Percentiles rank a stretch among this genome's conserved stretches.
Conservation (phyloP, 2,329 filamentous ascomycete genomes). For the Stagonosporopsis tanaceti region DNA sequence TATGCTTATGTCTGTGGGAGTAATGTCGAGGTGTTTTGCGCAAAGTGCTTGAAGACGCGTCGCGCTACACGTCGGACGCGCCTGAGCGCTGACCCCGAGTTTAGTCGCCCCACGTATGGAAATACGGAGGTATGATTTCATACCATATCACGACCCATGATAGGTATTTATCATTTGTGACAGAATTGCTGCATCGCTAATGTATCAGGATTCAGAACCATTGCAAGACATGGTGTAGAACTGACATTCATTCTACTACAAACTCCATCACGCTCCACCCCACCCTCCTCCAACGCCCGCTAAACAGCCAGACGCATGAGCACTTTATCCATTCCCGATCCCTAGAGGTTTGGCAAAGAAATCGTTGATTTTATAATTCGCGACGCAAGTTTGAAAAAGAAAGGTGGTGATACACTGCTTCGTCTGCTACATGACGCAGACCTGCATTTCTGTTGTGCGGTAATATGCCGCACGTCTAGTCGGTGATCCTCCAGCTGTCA, state of each 20-base stretch:
- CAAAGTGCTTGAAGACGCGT: constrained; percentile 24
- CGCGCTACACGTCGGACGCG: constrained; percentile 1
- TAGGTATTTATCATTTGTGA: no score
- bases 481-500: constrained; percentile 81
- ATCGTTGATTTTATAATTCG: constrained; percentile 11
- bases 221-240: not conserved
- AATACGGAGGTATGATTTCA: no score
- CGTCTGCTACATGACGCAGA: constrained; percentile 10
- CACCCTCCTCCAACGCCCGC: constrained; percentile 11
- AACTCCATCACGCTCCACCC: not conserved
- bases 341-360: constrained; percentile 16
- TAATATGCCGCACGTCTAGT: constrained; percentile 51
- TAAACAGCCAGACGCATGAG: constrained; percentile 14
- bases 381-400: constrained; percentile 13
- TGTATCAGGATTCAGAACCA: not conserved
- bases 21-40: no score
- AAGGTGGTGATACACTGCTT: constrained; percentile 15
- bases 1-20: not conserved
- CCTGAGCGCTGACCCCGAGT: constrained; percentile 50
- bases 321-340: constrained; percentile 18
- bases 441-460: not conserved
- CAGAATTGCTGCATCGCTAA: not conserved
- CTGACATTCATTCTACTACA: constrained; percentile 3
- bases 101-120: not conserved
- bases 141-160: no score